A percentile compares a stretch with the other conserved stretches of the same genome.
Conservation (phyloP, 2,329 filamentous ascomycete species). For the Phyllosticta citrichinensis region DNA sequence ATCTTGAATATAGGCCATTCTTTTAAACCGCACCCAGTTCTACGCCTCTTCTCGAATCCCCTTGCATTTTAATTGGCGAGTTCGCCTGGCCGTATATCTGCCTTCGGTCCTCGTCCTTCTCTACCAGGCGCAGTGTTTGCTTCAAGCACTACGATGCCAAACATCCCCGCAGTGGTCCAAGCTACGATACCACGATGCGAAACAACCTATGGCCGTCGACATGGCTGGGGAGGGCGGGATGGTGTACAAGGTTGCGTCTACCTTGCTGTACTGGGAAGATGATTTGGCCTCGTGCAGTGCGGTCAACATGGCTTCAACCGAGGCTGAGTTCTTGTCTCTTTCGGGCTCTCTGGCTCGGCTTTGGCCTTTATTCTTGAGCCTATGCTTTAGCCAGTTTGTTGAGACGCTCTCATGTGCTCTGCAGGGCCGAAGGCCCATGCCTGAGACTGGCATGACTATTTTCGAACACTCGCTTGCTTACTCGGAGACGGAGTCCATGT, state of each 20-base stretch:
- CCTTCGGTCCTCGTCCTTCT: slow-evolving; percentile 61
- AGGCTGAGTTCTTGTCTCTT: slow-evolving; percentile 43
- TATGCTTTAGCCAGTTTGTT: slow-evolving; percentile 70
- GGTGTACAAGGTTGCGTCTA: slow-evolving; percentile 62
- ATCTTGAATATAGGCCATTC: slow-evolving; percentile 48
- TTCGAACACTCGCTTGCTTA: slow-evolving; percentile 96
- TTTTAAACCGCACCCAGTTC: slow-evolving; percentile 85
- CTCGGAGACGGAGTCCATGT: slow-evolving; percentile 83
- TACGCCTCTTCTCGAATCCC: slow-evolving; percentile 82
- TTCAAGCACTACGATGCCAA: slow-evolving; percentile 87
- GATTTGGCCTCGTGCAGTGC: slow-evolving; percentile 67
- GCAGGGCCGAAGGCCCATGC: slow-evolving; percentile 67
- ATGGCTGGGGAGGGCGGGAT: slow-evolving; percentile 53
- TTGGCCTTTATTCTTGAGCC: slow-evolving; percentile 63
- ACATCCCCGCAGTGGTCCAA: slow-evolving; percentile 45
- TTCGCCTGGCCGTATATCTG: slow-evolving; percentile 59
- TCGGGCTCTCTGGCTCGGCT: slow-evolving; percentile 67
- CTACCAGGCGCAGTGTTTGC: slow-evolving; percentile 56
- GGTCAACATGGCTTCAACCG: slow-evolving; percentile 54
- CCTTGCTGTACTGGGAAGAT: slow-evolving; percentile 60
- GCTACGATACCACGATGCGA: slow-evolving; percentile 37
- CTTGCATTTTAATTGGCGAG: slow-evolving; percentile 63
- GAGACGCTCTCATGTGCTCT: slow-evolving; percentile 83
- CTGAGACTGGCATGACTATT: slow-evolving; percentile 90
- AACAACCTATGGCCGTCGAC: slow-evolving; percentile 34